Base-by-base conservation (phyloP, 106 monocot species). In the Allium fistulosum region DNA sequence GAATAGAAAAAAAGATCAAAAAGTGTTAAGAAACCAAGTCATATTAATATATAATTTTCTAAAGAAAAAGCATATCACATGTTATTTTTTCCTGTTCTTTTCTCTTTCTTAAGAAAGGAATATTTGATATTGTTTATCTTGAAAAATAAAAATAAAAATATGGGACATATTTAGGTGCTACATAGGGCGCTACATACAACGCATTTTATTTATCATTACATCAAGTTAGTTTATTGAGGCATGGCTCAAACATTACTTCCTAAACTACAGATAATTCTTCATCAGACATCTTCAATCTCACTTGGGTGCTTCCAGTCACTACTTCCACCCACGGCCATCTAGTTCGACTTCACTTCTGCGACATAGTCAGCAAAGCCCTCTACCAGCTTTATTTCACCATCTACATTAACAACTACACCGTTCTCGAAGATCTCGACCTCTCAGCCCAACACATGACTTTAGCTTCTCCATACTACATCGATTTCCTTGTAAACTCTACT, bases 331-430 rank as follows among this genome's bases (percentile, higher is more conserved):
- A 69, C 59, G 67, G 48, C 1, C 77, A 86, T 71, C 58, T 86
- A 17, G 52, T 86, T 15, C 77, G 90, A 11, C 53, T 83, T 63
- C 90, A 90, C 56, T 90, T 86, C 71, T 90, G 90, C 71, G 77
- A 86, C 71, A 61, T 76, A 68, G 53, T 76, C 51, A 69, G 71
- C 6, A 2, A 12, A 9, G 13, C 62, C 26, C 55, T n/a, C 0
- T 22, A 10, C 15, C 14, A 10, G 3, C 65, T 78, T 50, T 52
- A 3, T 48, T 90, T 90, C 81, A 9, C 76, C 48, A 75, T 90
- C 51, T 90, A 76, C 64, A 62, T 90, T 12, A 66, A 53, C 14
- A 48, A 57, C 7, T 22, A 16, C 8, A 11, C 9, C 0, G 79
- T 66, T 0, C 0, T 7, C 8, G 28, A 2, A n/a, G 63, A 85